Evolutionary conservation across 164 flowering plant species (phyloP).

Genomic region (Paratinospora sagittata): DNA sequence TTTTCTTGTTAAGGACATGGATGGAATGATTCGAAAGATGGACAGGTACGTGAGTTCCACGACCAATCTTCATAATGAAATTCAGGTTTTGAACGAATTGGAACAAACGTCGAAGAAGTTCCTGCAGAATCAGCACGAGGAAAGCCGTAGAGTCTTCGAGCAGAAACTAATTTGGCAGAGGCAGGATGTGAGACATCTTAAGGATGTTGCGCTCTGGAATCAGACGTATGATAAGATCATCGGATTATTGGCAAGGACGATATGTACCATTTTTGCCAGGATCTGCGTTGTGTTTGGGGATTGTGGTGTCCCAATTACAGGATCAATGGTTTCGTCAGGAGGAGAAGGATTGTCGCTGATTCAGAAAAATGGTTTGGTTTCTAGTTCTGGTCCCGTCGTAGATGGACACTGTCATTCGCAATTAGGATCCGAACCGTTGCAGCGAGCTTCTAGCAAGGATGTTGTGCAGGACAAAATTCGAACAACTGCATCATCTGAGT

Average conservation of each 20-base stretch:
- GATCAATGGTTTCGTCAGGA: slow-evolving; percentile 11
- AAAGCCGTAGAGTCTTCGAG: slow-evolving; percentile 63
- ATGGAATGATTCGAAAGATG: slow-evolving; percentile 80
- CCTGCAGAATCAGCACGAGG: slow-evolving; percentile 66
- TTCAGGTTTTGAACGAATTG: slow-evolving; percentile 81
- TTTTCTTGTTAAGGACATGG: slow-evolving; percentile 94
- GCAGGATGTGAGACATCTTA: slow-evolving; percentile 76
- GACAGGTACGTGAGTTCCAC: slow-evolving; percentile 74
- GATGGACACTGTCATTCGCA: slow-evolving; percentile 17
- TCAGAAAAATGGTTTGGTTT: slow-evolving; percentile 23
- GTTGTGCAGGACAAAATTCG: slow-evolving; percentile 24
- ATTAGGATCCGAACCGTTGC: slow-evolving; percentile 26
- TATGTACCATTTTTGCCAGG: slow-evolving; percentile 75
- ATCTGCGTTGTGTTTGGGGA: slow-evolving; percentile 60
- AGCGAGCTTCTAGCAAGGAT: slow-evolving; percentile 24
- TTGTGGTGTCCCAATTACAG: slow-evolving; percentile 15
- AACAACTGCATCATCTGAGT: slow-evolving; percentile 22
- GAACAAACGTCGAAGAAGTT: slow-evolving; percentile 76
- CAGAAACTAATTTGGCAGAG: slow-evolving; percentile 85
- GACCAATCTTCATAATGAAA: slow-evolving; percentile 51
- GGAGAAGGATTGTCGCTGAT: slow-evolving; percentile 22
- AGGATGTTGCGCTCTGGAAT: slow-evolving; percentile 77
- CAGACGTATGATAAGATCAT: slow-evolving; percentile 84
- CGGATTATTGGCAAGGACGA: slow-evolving; percentile 75
- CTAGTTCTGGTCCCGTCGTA: slow-evolving; percentile 15